These are phyloP conservation scores for Diddensiella santjacobensis DNA, from an alignment of 805 yeast species.

Conservation along the genomic window DNA sequence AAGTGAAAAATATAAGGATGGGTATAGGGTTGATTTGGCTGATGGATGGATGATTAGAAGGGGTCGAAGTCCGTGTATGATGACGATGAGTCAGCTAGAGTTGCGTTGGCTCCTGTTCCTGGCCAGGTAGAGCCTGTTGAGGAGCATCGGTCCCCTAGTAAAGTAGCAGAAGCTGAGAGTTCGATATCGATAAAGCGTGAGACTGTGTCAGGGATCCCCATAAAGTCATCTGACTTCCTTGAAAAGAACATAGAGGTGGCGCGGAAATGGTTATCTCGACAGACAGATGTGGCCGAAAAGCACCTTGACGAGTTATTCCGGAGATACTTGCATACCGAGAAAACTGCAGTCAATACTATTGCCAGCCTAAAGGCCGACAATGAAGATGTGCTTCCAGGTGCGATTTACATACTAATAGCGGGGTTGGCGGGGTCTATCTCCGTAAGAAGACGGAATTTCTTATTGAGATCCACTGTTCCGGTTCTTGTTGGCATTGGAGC, in stretches of 20 bases:
- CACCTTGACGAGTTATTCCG: conserved; percentile 47
- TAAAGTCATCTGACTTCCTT: conserved; percentile 48
- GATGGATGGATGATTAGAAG: conserved; percentile 2
- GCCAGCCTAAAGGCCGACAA: conserved; percentile 57
- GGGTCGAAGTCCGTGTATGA: conserved; percentile 28
- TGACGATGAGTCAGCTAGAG: conserved; percentile 25
- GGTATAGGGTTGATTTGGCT: neutral
- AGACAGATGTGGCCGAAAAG: conserved; percentile 35
- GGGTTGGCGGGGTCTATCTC: conserved; percentile 67
- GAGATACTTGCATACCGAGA: conserved; percentile 56
- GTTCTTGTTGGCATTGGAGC: conserved; percentile 57
- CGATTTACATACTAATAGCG: conserved; percentile 64
- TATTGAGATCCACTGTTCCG: conserved; percentile 56
- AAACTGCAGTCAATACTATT: conserved; percentile 57
- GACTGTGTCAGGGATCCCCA: conserved; percentile 52
- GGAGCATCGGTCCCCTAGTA: conserved; percentile 13
- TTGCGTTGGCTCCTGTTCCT: conserved; percentile 26
- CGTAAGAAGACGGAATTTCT: conserved; percentile 61
- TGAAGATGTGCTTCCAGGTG: conserved; percentile 71
- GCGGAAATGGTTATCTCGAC: conserved; percentile 42
- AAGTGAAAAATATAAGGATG: conserved; percentile 2
- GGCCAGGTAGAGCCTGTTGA: conserved; percentile 25
- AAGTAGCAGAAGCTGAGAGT: conserved; percentile 17
- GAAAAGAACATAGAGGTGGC: conserved; percentile 46
- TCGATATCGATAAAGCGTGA: conserved; percentile 22